These are phyloP conservation scores for Hirsutella thompsonii DNA, from an alignment of 2,329 filamentous ascomycete genomes.

Conservation along the genomic window DNA sequence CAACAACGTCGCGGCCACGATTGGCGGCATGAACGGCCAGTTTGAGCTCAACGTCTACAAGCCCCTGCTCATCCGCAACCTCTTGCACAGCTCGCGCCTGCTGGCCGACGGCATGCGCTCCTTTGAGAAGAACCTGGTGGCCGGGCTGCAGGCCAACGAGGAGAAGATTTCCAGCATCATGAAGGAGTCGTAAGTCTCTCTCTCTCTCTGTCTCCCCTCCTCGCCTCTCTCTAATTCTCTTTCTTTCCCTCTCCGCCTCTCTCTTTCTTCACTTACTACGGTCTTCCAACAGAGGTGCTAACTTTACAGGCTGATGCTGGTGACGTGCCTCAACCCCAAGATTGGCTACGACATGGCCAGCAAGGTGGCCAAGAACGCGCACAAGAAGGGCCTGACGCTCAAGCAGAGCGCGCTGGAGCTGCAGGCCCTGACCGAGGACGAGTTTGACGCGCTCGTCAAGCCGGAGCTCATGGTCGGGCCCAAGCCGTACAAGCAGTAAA, in stretches of 20 bases:
- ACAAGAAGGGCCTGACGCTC: constrained; percentile 92
- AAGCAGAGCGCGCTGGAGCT: constrained; percentile 93
- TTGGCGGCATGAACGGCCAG: constrained; percentile 93
- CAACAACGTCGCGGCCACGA: constrained; percentile 86
- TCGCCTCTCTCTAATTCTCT: constrained; percentile 5
- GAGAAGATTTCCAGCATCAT: constrained; percentile 79
- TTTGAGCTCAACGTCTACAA: constrained; percentile 99
- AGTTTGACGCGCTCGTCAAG: constrained; percentile 81
- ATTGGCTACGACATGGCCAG: constrained; percentile 96
- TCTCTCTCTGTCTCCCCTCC: neutral
- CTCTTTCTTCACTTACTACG: too few relatives aligned
- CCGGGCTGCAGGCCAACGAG: constrained; percentile 84
- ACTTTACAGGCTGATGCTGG: constrained; percentile 70
- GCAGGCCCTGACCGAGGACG: constrained; percentile 72
- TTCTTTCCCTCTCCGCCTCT: too few relatives aligned
- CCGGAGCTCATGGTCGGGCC: constrained; percentile 94
- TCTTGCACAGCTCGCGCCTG: constrained; percentile 83
- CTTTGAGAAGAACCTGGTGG: constrained; percentile 88
- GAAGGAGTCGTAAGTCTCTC: constrained; percentile 69
- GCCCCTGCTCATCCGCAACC: constrained; percentile 87
- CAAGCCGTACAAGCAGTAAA: constrained; percentile 40
- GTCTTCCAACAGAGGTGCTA: neutral
- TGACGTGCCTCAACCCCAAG: constrained; percentile 93
- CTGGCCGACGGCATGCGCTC: constrained; percentile 86
- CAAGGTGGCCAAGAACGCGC: constrained; percentile 96